Conservation (phyloP, 129 eudicot genomes). For the Flaveria linearis region DNA sequence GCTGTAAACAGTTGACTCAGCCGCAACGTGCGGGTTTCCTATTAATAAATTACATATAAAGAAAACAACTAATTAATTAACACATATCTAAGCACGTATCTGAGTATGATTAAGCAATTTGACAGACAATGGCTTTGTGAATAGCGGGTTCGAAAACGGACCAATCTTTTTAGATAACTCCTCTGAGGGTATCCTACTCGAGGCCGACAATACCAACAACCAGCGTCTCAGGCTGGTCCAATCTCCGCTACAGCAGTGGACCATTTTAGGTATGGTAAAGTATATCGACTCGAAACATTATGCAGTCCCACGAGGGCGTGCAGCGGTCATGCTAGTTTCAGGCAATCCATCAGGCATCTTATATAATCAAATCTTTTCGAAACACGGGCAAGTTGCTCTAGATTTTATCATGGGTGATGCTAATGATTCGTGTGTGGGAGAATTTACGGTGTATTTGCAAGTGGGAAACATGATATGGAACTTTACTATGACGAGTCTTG, state of each 20-base stretch:
- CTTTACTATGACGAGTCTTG: conserved; percentile 34
- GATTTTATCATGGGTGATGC: conserved; percentile 50
- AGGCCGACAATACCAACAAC: neutral
- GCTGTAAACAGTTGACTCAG: no score
- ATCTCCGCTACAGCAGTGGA: conserved; percentile 21
- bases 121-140: conserved; percentile 34
- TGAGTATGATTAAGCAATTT: neutral
- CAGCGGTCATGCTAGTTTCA: conserved; percentile 42
- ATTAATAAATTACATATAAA: no score
- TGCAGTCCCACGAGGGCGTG: conserved; percentile 42
- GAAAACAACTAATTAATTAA: no score
- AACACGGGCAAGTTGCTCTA: conserved; percentile 24
- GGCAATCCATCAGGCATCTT: conserved; percentile 37
- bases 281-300: conserved; percentile 36
- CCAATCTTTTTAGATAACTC: conserved; percentile 37
- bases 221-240: neutral
- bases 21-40: no score
- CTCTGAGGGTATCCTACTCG: conserved; percentile 42
- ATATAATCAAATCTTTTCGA: conserved; percentile 2
- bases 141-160: conserved; percentile 44
- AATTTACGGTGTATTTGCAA: conserved; percentile 31
- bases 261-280: conserved; percentile 34
- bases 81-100: no score
- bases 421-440: conserved; percentile 45
- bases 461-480: conserved; percentile 29